phyloP scores from a whole-genome alignment of 495 filamentous ascomycete genomes.

The Penicillium alfredii region DNA sequence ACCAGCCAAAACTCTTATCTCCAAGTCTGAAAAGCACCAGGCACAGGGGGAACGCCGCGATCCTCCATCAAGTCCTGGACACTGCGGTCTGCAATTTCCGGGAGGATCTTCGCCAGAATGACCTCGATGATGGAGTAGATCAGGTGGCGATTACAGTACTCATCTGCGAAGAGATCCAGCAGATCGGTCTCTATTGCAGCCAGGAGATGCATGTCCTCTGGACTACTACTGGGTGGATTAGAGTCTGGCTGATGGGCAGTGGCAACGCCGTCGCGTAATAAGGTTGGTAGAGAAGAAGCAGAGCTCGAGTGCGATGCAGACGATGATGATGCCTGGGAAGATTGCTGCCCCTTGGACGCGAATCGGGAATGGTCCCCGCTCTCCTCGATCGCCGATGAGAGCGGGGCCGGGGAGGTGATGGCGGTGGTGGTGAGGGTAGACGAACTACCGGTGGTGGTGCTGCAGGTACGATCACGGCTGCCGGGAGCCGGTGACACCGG shows the following conservation, averaged over 20 bases:
- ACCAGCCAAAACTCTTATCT: conserved; percentile 4
- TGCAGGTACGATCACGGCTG: conserved; percentile 25
- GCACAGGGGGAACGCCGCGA: conserved; percentile 43
- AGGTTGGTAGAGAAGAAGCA: conserved; percentile 1
- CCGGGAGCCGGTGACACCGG: conserved; percentile 8
- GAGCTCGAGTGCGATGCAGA: not conserved
- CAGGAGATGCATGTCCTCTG: conserved; percentile 37
- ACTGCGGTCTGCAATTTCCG: conserved; percentile 73
- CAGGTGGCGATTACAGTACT: conserved; percentile 87
- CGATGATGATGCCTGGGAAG: conserved; percentile 6
- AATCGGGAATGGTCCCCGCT: conserved; percentile 5
- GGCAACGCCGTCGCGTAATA: not conserved
- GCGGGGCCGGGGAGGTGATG: conserved; percentile 10
- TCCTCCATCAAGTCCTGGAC: conserved; percentile 67
- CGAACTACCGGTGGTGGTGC: conserved; percentile 16
- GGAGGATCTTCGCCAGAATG: conserved; percentile 69
- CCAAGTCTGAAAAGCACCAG: conserved; percentile 9
- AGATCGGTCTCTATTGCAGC: conserved; percentile 42
- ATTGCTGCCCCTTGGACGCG: conserved; percentile 3
- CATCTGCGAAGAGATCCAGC: conserved; percentile 70
- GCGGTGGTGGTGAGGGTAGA: conserved; percentile 9
- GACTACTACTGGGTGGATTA: conserved; percentile 19
- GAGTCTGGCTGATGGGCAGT: conserved; percentile 7
- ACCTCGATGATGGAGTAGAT: conserved; percentile 73
- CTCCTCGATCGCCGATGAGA: conserved; percentile 3